These are phyloP conservation scores for Bothriochloa decipiens DNA, from an alignment of 176 grass and related monocot genomes.

Conservation along the genomic window DNA sequence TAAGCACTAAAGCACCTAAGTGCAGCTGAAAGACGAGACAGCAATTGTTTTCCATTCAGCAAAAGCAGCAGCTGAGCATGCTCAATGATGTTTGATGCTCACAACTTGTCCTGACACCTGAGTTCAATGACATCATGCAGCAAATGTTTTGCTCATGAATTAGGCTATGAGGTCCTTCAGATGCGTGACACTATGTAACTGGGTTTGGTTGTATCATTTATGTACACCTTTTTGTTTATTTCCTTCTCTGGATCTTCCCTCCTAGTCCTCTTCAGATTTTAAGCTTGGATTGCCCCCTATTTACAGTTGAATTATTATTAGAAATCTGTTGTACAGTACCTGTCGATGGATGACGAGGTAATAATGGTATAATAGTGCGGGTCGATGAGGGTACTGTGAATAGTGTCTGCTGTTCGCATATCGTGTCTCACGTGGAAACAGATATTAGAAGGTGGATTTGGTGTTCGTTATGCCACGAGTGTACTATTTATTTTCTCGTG, in stretches of 20 bases:
- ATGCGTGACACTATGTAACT: constrained; percentile 15
- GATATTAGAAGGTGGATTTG: no score
- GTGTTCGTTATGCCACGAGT: no score
- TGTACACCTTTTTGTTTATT: not conserved
- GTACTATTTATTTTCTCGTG: not conserved
- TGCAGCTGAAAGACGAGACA: constrained; percentile 37
- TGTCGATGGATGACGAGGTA: not conserved
- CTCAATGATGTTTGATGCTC: not conserved
- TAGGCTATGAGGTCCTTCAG: constrained; percentile 6
- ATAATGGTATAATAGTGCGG: not conserved
- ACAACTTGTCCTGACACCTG: not conserved
- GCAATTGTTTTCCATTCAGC: constrained; percentile 12
- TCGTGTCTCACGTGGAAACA: not conserved
- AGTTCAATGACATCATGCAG: not conserved
- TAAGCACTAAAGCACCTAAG: constrained; percentile 44
- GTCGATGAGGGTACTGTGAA: not conserved
- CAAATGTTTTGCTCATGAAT: constrained; percentile 15
- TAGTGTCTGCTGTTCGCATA: not conserved
- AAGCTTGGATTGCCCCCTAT: not conserved
- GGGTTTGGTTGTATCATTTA: not conserved
- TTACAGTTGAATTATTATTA: not conserved
- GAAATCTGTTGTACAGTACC: not conserved
- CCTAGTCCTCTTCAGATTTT: not conserved
- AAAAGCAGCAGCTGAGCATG: not conserved
- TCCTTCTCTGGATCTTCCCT: not conserved